Base-by-base conservation (phyloP, 2,329 filamentous ascomycete genomes). In the Rhynchosporium agropyri region DNA sequence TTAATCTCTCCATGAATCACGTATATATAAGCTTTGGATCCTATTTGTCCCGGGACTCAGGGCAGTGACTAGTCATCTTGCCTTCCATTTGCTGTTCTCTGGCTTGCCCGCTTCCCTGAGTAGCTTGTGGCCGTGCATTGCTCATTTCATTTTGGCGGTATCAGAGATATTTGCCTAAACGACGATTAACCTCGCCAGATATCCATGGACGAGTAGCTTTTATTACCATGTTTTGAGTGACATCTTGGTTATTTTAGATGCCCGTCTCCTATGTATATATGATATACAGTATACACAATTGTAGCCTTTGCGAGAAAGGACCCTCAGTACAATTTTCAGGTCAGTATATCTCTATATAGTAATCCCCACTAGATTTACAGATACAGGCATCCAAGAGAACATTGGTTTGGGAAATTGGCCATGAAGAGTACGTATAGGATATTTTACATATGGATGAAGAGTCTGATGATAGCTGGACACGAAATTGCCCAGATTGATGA, bases 151-250 rank as follows among this genome's bases (percentile, higher is more conserved):
- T 68, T 0, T 70, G 71, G 5, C 53, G 62, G 55, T 71, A 72
- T 2, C 70, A 64, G 36, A 73, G 66, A 28, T 48, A 60, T 42
- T 65, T 78, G 69, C 85, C 84, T 85, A 71, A 3, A 15, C 10
- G 15, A 15, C 33, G 5, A 3, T 50, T 10, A 60, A 42, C 20
- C 20, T 43, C 28, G 15, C 8, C 20, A 38, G 28, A 6, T 13
- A 31, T 9, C 10, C 33, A 3, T 12, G 6, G 9, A 7, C 8
- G 1, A 6, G 8, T 6, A 36, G n/a, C 63, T 36, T 20, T 20
- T 20, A 20, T 20, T 31, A 74, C 74, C 75, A 54, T 76, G 76
- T 70, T 71, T 73, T 50, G 72, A 33, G 63, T 76, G 75, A 50
- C 70, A 74, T 26, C 65, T n/a, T n/a, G n/a, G n/a, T n/a, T n/a